Percentiles rank a stretch among this genome's conserved stretches.
phyloP scores from a whole-genome alignment of 129 eudicot genomes.

The Tagetes erecta region DNA sequence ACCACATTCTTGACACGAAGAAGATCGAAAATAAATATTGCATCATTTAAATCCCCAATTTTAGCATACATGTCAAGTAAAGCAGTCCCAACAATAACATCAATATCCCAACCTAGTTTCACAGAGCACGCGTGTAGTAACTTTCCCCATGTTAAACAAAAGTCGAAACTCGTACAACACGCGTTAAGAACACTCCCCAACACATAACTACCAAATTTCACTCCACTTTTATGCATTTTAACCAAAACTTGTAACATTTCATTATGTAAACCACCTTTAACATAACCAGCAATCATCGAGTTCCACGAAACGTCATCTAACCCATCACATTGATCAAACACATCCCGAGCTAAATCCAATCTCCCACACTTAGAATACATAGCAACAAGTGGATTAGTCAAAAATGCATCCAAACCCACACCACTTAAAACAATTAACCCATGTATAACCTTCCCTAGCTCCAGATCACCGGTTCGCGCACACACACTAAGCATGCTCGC shows the following conservation, averaged over 20 bases:
- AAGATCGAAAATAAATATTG: slow-evolving; percentile 30
- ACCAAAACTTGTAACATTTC: slow-evolving; percentile 43
- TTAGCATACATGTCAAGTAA: slow-evolving; percentile 57
- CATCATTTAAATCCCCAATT: slow-evolving; percentile 43
- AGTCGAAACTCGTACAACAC: slow-evolving; percentile 31
- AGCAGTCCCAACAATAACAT: slow-evolving; percentile 53
- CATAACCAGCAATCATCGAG: slow-evolving; percentile 49
- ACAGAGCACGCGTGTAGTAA: slow-evolving; percentile 38
- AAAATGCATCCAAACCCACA: slow-evolving; percentile 35
- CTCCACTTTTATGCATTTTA: slow-evolving; percentile 39
- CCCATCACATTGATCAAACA: slow-evolving; percentile 36
- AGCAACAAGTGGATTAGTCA: slow-evolving; percentile 44
- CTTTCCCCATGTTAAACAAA: slow-evolving; percentile 37
- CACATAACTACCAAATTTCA: slow-evolving; percentile 39
- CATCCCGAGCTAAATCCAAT: slow-evolving; percentile 38
- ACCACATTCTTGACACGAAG: slow-evolving; percentile 44
- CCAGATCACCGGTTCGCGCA: slow-evolving; percentile 37
- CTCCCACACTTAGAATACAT: slow-evolving; percentile 54
- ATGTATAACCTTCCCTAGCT: slow-evolving; percentile 41
- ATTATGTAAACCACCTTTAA: slow-evolving; percentile 21
- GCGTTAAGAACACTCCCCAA: slow-evolving; percentile 55
- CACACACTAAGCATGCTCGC: slow-evolving; percentile 45
- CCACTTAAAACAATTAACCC: slow-evolving; percentile 40
- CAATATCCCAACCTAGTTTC: slow-evolving; percentile 49
- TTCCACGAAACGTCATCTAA: slow-evolving; percentile 60